phyloP scores from a whole-genome alignment of 1,139 yeast genomes.

The Sporopachydermia cereana region DNA sequence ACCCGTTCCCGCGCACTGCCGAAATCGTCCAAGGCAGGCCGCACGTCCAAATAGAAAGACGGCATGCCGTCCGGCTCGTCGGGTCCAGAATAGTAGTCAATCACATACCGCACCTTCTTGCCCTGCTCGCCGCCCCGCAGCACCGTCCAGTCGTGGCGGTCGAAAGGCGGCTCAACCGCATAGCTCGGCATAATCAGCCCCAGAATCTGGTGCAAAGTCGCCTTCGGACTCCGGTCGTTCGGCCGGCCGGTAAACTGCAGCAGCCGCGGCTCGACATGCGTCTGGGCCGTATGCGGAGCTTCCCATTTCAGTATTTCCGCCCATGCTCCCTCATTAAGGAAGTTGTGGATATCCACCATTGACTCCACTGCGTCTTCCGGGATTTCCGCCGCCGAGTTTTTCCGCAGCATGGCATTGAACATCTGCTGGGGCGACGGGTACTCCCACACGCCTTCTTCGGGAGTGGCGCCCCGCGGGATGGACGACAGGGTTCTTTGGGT shows the following conservation, averaged over 20 bases:
- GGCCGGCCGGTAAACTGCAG: conserved; percentile 89
- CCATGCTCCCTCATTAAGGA: conserved; percentile 97
- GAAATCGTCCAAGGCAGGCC: conserved; percentile 81
- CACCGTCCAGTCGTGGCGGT: conserved; percentile 98
- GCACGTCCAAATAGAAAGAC: conserved; percentile 79
- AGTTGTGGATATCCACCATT: conserved; percentile 96
- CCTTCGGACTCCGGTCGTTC: conserved; percentile 79
- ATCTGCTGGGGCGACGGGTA: conserved; percentile 98
- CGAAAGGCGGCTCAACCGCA: conserved; percentile 82
- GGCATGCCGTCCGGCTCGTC: conserved; percentile 86
- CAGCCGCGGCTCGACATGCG: conserved; percentile 59
- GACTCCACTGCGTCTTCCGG: conserved; percentile 94
- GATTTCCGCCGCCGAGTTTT: conserved; percentile 71
- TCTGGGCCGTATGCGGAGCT: conserved; percentile 37
- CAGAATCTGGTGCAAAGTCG: conserved; percentile 52
- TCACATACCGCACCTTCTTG: conserved; percentile 73
- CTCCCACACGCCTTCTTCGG: conserved; percentile 77
- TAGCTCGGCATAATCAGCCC: conserved; percentile 68
- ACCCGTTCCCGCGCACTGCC: conserved; percentile 57
- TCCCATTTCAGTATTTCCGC: conserved; percentile 91
- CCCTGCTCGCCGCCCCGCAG: conserved; percentile 45
- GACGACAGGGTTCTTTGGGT: conserved; percentile 75
- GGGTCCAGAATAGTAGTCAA: conserved; percentile 89
- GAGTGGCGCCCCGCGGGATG: conserved; percentile 73
- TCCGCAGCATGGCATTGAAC: conserved; percentile 93